Base-by-base conservation (phyloP, 164 flowering plant species). In the Berberis vulgaris region DNA sequence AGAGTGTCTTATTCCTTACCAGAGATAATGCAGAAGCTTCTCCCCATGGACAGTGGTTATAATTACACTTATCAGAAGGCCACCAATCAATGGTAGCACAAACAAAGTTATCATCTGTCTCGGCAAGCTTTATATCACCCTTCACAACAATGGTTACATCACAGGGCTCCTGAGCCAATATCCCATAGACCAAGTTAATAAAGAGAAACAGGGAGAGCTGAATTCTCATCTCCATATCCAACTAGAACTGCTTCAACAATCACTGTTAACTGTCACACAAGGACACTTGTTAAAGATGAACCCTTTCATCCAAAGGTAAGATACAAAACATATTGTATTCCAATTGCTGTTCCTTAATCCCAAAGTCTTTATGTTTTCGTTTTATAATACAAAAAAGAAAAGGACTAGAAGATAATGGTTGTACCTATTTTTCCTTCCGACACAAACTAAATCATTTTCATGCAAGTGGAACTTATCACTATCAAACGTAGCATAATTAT, bases 51-150 rank as follows among this genome's bases (percentile, higher is more conserved):
- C 97, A 93, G 2, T 76, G 77, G 54, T 85, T 70, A 75, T 89
- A 89, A 74, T 85, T 74, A 52, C 97, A 89, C 79, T 93, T 93
- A 41, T 78, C 82, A 42, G 79, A 78, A 59, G 97, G 96, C 98
- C 98, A 93, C 98, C 98, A 93, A 79, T 93, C 98, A 53, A 93
- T 61, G 50, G 98, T 93, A 54, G 96, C 97, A 75, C 98, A 93
- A n/a, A 93, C 64, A 56, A 79, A 93, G 69, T 86, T 76, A 61
- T 74, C 80, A 61, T 86, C 88, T 6, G 85, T 90, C 59, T 77
- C 73, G 39, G 92, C 83, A 57, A 82, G 43, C 46, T 68, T 54
- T 9, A 45, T 45, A 59, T 69, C 72, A 52, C 83, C 82, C 73
- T 81, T 64, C 11, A 92, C 75, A 4, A 69, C 59, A 64, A 88